phyloP scores from a whole-genome alignment of 2,329 filamentous ascomycete species.

The Paraphoma sp. region DNA sequence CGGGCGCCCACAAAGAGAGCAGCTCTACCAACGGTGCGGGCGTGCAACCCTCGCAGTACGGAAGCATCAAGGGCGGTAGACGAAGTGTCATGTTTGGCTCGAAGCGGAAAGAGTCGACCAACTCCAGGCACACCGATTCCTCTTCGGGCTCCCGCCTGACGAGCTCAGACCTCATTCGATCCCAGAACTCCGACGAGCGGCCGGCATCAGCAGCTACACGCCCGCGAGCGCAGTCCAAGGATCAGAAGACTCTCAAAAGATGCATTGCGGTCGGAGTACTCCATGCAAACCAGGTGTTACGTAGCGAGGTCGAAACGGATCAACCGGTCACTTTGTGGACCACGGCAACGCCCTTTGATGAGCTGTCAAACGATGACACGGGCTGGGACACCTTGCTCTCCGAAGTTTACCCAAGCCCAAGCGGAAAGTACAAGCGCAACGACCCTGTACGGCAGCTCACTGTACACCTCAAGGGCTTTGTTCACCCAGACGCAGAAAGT shows the following conservation, averaged over 20 bases:
- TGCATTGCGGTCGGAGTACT: conserved; percentile 79
- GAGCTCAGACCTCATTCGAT: conserved; percentile 33
- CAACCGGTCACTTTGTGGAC: conserved; percentile 81
- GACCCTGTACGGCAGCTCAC: conserved; percentile 77
- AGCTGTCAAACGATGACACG: conserved; percentile 58
- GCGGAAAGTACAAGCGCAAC: conserved; percentile 77
- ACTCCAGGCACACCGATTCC: conserved; percentile 23
- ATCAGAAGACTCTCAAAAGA: conserved; percentile 65
- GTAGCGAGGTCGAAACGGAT: conserved; percentile 74
- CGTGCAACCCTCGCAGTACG: conserved; percentile 39
- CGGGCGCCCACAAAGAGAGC: conserved; percentile 31
- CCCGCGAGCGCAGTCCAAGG: conserved; percentile 38
- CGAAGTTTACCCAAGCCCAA: conserved; percentile 68
- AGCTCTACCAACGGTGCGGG: conserved; percentile 26
- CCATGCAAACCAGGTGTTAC: conserved; percentile 77
- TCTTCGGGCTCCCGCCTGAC: conserved; percentile 24
- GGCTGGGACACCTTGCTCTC: conserved; percentile 77
- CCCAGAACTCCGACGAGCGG: conserved; percentile 30
- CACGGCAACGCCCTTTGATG: conserved; percentile 54
- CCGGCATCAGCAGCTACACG: conserved; percentile 38
- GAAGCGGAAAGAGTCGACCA: conserved; percentile 57
- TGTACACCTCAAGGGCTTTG: conserved; percentile 79
- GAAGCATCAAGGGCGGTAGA: conserved; percentile 51
- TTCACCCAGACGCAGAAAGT: conserved; percentile 75
- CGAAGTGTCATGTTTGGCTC: conserved; percentile 71